These are phyloP conservation scores for Solanum pinnatisectum DNA, from an alignment of 257 asterid genomes.

Conservation along the genomic window DNA sequence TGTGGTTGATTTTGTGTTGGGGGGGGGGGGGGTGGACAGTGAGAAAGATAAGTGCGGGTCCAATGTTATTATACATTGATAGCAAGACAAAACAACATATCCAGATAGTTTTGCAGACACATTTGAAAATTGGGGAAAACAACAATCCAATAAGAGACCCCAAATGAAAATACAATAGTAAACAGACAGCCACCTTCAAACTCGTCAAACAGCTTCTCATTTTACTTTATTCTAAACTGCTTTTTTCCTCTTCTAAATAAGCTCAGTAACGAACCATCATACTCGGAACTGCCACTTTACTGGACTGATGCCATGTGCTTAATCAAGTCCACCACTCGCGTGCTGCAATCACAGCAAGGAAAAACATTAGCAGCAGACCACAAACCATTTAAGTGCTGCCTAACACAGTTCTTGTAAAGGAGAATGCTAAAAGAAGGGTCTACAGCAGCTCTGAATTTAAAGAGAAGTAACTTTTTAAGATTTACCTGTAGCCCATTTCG, in stretches of 20 bases:
- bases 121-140: neutral
- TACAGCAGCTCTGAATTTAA: neutral
- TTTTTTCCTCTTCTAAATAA: neutral
- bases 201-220: neutral
- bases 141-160: neutral
- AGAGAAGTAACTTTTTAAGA: neutral
- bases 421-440: neutral
- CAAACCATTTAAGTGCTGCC: neutral
- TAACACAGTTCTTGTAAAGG: neutral
- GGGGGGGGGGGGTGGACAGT: neutral
- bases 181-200: neutral
- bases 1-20: neutral
- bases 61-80: neutral
- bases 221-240: neutral
- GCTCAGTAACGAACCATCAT: neutral
- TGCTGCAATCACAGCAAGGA: conserved; percentile 28
- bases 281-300: neutral
- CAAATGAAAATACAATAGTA: neutral
- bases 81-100: neutral
- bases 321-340: conserved; percentile 69
- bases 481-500: conserved; percentile 87
- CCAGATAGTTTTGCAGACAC: neutral
- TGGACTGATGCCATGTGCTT: conserved; percentile 45
- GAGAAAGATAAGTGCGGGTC: neutral
- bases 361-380: neutral